Evolutionary conservation across 2,329 filamentous ascomycete species (phyloP).

Genomic region (Diplodia sapinea): DNA sequence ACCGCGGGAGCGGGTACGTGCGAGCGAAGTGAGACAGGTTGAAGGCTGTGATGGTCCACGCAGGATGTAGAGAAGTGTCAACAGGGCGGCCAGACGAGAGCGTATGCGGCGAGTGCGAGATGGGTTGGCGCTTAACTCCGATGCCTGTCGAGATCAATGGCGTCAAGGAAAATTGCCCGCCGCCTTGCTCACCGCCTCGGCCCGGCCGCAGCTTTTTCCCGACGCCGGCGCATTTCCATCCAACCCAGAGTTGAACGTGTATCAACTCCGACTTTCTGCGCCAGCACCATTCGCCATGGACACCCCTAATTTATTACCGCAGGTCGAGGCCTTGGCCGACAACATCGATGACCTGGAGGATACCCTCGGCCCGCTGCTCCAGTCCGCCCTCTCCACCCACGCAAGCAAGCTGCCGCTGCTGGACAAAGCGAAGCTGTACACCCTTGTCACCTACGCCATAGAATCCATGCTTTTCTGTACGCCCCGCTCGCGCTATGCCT

Average conservation of each 20-base stretch:
- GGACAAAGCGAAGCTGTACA: slow-evolving; percentile 92
- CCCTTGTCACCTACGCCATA: slow-evolving; percentile 85
- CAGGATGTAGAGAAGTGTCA: background rate
- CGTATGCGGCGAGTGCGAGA: background rate
- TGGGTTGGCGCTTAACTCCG: slow-evolving; percentile 6
- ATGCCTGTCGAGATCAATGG: background rate
- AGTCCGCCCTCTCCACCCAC: slow-evolving; percentile 65
- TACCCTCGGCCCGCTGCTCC: slow-evolving; percentile 73
- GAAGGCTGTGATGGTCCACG: slow-evolving; percentile 35
- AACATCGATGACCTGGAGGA: slow-evolving; percentile 81
- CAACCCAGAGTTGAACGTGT: background rate
- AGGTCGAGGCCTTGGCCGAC: slow-evolving; percentile 75
- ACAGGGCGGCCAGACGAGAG: background rate
- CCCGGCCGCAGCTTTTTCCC: slow-evolving; percentile 8
- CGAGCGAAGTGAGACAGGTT: slow-evolving; percentile 52
- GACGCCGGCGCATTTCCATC: slow-evolving; percentile 12
- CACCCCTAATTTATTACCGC: slow-evolving; percentile 64
- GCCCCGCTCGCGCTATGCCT: background rate
- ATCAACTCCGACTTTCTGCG: slow-evolving; percentile 10
- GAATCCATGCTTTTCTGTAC: slow-evolving; percentile 84
- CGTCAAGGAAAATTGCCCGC: background rate
- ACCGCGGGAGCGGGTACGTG: slow-evolving; percentile 49
- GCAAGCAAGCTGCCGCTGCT: slow-evolving; percentile 85
- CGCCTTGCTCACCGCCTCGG: slow-evolving; percentile 8
- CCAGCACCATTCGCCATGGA: slow-evolving; percentile 53